Base-by-base conservation (phyloP, 2,329 filamentous ascomycete genomes). In the Phoma sp. region DNA sequence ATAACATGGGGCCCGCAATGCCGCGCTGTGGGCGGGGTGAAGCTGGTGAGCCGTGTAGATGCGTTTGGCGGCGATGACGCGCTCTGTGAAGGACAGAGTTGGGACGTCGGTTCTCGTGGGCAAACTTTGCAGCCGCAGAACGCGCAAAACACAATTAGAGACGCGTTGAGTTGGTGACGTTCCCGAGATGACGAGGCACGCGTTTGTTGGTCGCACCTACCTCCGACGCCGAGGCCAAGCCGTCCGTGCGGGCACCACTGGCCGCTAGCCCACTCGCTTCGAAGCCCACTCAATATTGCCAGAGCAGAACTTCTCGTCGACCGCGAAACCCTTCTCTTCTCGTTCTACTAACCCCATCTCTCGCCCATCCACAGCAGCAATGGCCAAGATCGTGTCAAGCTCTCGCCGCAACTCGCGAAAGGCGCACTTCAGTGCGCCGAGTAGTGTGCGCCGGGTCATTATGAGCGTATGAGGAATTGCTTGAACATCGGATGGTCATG, bases 361-460 rank as follows among this genome's bases (percentile, higher is more conserved):
- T 60, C 57, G 58, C 62, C 60, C 66, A 66, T 63, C 55, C 54
- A 59, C 74, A 75, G 70, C 71, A 84, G 85, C 79, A 80, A 91
- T 91, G 88, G 85, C 82, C 76, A 91, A 90, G 81, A 83, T 89
- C 78, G 53, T 92, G 76, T 80, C 85, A 81, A 91, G 91, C 81
- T 96, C 92, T 78, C 88, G 94, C 84, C 90, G 94, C 85, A 99
- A 99, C 92, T 95, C 92, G 84, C 92, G 95, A 83, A 96, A 96
- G 87, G 91, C 92, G 79, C 94, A 99, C 87, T 99, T 96, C 88
- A 84, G 86, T 80, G 95, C 95, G 71, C 92, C 93, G 72, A 97
- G 93, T 80, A 92, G 90, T 84, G 86, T 91, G 78, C 93, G 95
- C 82, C 92, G 95, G 79, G 86, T 89, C 75, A 96, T 96, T 85